These are phyloP conservation scores for Leccinum subfulvum DNA, from an alignment of 1,284 basidiomycete species.

Conservation along the genomic window DNA sequence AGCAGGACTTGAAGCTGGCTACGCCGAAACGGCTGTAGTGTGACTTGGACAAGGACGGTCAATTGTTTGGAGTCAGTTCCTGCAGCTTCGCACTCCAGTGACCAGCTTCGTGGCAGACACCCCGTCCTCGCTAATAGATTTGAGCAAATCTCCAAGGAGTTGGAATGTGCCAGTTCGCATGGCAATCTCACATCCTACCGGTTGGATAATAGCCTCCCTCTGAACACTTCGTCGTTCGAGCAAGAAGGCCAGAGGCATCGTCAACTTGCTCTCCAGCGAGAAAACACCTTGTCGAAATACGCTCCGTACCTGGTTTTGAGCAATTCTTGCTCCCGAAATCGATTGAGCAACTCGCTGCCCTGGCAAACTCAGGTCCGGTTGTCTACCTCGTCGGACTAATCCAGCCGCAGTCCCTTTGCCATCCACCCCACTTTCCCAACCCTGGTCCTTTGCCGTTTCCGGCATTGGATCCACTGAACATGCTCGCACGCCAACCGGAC, in stretches of 20 bases:
- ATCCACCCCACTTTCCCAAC: no score
- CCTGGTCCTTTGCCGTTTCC: no score
- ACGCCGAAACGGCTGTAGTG: neutral
- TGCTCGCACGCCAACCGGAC: no score
- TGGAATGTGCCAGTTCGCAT: neutral
- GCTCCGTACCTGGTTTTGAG: neutral
- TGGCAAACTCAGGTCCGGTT: neutral
- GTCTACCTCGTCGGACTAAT: neutral
- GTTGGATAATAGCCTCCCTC: neutral
- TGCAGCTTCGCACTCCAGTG: conserved; percentile 1
- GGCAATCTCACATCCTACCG: neutral
- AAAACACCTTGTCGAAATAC: neutral
- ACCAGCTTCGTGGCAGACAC: neutral
- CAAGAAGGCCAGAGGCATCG: neutral
- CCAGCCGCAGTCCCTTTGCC: no score
- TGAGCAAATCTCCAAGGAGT: neutral
- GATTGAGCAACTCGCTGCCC: neutral
- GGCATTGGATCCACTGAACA: no score
- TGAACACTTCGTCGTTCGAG: neutral
- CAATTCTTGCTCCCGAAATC: conserved; percentile 1
- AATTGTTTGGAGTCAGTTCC: conserved; percentile 7
- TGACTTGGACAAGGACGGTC: conserved; percentile 13
- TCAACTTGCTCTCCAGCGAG: neutral
- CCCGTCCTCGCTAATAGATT: neutral
- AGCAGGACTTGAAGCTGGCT: neutral